Evolutionary conservation across 2,329 filamentous ascomycete genomes (phyloP).

Genomic region (Fusarium pseudonygamai): DNA sequence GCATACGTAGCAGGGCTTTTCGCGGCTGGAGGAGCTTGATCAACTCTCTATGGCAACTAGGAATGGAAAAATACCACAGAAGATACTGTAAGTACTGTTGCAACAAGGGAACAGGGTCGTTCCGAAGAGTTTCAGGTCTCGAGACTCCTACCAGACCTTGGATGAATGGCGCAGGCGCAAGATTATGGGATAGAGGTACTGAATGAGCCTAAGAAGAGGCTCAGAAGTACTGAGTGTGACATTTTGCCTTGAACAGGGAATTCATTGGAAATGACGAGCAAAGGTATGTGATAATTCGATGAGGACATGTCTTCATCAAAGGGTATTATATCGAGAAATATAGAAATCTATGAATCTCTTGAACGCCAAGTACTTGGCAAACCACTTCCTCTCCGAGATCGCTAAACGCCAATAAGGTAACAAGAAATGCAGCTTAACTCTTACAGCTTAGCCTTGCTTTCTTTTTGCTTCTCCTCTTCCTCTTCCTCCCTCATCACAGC

Average conservation of each 20-base stretch:
- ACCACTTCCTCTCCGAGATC: background rate
- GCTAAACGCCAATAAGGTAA: conserved; percentile 11
- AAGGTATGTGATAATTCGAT: background rate
- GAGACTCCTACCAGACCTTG: conserved; percentile 78
- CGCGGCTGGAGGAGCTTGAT: conserved; percentile 76
- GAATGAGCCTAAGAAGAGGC: background rate
- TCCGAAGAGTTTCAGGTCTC: conserved; percentile 80
- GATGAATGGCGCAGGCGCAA: conserved; percentile 79
- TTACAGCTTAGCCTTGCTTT: conserved; percentile 52
- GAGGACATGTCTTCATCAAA: conserved; percentile 3
- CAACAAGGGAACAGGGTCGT: conserved; percentile 88
- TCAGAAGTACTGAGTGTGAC: conserved; percentile 26
- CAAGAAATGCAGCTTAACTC: conserved; percentile 11
- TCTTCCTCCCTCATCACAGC: conserved; percentile 55
- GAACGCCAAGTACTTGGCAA: background rate
- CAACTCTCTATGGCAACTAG: conserved; percentile 73
- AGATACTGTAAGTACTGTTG: conserved; percentile 78
- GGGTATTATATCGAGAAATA: conserved; percentile 15
- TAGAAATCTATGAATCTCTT: background rate
- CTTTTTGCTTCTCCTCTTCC: conserved; percentile 24
- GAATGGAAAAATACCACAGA: conserved; percentile 69
- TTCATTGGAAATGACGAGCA: conserved; percentile 88
- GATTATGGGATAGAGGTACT: conserved; percentile 56
- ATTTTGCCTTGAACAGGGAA: conserved; percentile 82
- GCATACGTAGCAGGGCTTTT: conserved; percentile 79